These are phyloP conservation scores for Shiraia bambusicola DNA, from an alignment of 2,329 filamentous ascomycete species.

Conservation along the genomic window DNA sequence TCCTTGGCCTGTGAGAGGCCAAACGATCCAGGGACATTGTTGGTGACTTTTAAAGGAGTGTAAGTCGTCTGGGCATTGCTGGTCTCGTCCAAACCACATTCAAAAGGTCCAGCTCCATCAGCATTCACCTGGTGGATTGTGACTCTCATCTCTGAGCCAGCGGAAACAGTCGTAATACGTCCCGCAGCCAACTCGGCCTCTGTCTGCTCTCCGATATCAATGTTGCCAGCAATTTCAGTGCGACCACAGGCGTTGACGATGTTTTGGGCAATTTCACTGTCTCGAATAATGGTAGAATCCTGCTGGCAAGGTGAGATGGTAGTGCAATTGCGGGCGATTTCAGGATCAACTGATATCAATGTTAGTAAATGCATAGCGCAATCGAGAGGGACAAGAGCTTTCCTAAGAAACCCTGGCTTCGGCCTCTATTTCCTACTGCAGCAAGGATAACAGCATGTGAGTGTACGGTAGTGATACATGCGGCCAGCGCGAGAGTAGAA, in stretches of 20 bases:
- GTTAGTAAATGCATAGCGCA: conserved; percentile 2
- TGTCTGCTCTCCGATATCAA: conserved; percentile 43
- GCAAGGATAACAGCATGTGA: conserved; percentile 36
- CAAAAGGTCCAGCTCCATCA: conserved; percentile 66
- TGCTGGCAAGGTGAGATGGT: conserved; percentile 43
- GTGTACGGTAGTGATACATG: conserved; percentile 30
- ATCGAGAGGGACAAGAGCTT: not conserved
- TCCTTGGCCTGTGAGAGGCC: conserved; percentile 60
- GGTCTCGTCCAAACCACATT: conserved; percentile 64
- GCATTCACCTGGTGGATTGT: conserved; percentile 61
- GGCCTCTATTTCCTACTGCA: conserved; percentile 30
- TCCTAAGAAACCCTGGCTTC: conserved; percentile 39
- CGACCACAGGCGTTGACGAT: conserved; percentile 43
- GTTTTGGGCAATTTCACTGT: conserved; percentile 41
- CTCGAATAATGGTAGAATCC: conserved; percentile 41
- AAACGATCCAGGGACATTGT: conserved; percentile 62
- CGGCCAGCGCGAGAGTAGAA: conserved; percentile 33
- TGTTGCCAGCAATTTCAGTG: conserved; percentile 42
- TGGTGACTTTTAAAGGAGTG: conserved; percentile 55
- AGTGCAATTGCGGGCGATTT: conserved; percentile 41
- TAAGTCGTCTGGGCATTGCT: conserved; percentile 50
- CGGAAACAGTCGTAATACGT: conserved; percentile 30
- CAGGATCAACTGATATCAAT: conserved; percentile 29
- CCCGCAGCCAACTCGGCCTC: conserved; percentile 39
- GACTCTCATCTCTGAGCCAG: conserved; percentile 31